These are phyloP conservation scores for Aspergillus persii DNA, from an alignment of 2,329 filamentous ascomycete species.

Conservation along the genomic window DNA sequence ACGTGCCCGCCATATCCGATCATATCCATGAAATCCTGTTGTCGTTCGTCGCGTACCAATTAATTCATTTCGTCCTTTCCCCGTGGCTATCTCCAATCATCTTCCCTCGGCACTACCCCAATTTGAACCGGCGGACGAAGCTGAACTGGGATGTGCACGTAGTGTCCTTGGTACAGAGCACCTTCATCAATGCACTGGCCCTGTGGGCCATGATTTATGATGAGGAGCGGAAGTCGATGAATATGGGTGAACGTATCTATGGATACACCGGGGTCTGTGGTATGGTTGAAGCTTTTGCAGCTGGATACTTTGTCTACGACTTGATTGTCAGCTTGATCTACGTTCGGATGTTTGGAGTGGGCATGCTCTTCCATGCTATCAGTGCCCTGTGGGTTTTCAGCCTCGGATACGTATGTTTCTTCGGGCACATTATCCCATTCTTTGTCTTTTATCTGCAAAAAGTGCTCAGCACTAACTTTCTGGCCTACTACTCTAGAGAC, in stretches of 20 bases:
- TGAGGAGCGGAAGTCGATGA: conserved; percentile 55
- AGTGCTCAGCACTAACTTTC: background rate
- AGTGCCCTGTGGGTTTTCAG: conserved; percentile 60
- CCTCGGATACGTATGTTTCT: conserved; percentile 60
- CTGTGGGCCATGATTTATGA: conserved; percentile 59
- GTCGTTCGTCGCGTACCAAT: conserved; percentile 56
- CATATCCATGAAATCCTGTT: conserved; percentile 62
- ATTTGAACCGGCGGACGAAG: conserved; percentile 54
- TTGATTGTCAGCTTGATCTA: conserved; percentile 56
- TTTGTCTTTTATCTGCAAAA: background rate
- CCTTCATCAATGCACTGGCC: conserved; percentile 55
- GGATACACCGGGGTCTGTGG: conserved; percentile 61
- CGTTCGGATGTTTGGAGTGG: conserved; percentile 58
- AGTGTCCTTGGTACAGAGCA: conserved; percentile 60
- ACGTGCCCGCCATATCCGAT: conserved; percentile 55
- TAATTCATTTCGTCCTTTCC: conserved; percentile 54
- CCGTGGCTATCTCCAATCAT: conserved; percentile 54
- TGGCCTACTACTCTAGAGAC: conserved; percentile 48
- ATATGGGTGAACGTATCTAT: conserved; percentile 54
- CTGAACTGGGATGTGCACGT: conserved; percentile 68
- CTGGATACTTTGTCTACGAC: conserved; percentile 66
- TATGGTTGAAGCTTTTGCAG: conserved; percentile 58
- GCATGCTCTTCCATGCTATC: conserved; percentile 62
- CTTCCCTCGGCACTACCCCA: conserved; percentile 55
- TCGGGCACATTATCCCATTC: background rate